Base-by-base conservation (phyloP, 139 green algal genomes). In the Diplosphaera chodatii region DNA sequence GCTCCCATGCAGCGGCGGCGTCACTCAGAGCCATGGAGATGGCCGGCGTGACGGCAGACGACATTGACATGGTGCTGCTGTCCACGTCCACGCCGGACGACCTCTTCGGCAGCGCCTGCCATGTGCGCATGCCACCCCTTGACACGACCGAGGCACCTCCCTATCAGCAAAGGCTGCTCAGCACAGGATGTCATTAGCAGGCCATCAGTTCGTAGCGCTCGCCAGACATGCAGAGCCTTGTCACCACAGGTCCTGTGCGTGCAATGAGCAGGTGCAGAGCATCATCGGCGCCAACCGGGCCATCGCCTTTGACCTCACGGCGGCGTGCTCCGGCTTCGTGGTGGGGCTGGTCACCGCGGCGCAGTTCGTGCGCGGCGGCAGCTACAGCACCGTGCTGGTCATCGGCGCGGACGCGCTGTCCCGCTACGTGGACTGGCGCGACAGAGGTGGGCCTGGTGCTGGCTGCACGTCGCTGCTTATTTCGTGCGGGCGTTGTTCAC, bases 311-410 rank as follows among this genome's bases (percentile, higher is more conserved):
- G 95, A 99, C 79, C 66, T 99, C 4, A 99, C 95, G 34, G 95
- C 94, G 41, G 95, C 95, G 4, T 99, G 95, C 90, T 94, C 83
- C 74, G 95, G 95, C 69, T 99, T 99, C 82, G 95, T 99, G 41
- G 62, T 99, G 68, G 92, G 69, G 0, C 73, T 97, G 1, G 79
- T 97, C 27, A 98, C 92, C 27, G 94, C 82, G 1, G 64, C 84
- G 25, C 86, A 95, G 74, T 96, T 85, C 81, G 92, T 98, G 29
- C 82, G 88, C 4, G 81, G 84, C 4, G 93, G 91, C 29, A 80
- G 80, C 25, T 92, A 88, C 73, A 81, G 86, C 30, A 93, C 91
- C 56, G 81, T 98, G 22, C 74, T 98, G 29, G 87, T 99, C 16
- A 82, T 99, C 16, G 95, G 95, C n/a, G 95, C 85, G 4, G 95